Percentiles rank a stretch among this genome's conserved stretches.
Evolutionary conservation across 176 grass and related monocot species (phyloP).

Genomic region (Triticum monococcum): DNA sequence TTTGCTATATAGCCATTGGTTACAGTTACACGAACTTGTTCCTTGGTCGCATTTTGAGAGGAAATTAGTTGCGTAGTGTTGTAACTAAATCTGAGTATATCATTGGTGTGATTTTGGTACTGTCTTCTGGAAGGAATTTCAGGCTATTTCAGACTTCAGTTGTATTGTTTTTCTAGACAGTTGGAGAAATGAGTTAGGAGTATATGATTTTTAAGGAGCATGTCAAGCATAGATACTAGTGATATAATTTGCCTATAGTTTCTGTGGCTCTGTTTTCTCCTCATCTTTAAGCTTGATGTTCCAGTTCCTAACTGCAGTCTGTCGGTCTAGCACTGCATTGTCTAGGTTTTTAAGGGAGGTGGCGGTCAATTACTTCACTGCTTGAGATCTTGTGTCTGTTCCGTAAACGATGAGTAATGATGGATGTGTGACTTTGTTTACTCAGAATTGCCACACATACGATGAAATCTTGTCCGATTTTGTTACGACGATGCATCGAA

Average conservation of each 20-base stretch:
- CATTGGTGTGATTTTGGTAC: not conserved
- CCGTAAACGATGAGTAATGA: too few species aligned
- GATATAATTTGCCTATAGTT: not conserved
- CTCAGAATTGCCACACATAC: too few species aligned
- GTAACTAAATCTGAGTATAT: not conserved
- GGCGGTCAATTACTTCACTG: too few species aligned
- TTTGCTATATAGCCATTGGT: not conserved
- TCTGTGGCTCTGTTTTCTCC: not conserved
- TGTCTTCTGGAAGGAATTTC: not conserved
- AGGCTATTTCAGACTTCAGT: not conserved
- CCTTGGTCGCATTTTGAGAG: not conserved
- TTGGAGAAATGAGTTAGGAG: not conserved
- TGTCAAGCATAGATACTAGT: not conserved
- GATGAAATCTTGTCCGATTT: too few species aligned
- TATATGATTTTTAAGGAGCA: not conserved
- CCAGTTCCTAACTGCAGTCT: not conserved
- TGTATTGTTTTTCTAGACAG: not conserved
- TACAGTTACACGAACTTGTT: slow-evolving; percentile 13
- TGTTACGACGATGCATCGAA: too few species aligned
- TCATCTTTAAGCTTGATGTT: not conserved
- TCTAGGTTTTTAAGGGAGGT: too few species aligned
- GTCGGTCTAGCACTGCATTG: too few species aligned
- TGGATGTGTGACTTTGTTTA: too few species aligned
- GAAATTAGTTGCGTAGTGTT: not conserved
- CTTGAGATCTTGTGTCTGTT: too few species aligned